A percentile compares a stretch with the other conserved stretches of the same genome.
phyloP scores from a whole-genome alignment of 306 rosid species.

The Cicer pinnatifidum region DNA sequence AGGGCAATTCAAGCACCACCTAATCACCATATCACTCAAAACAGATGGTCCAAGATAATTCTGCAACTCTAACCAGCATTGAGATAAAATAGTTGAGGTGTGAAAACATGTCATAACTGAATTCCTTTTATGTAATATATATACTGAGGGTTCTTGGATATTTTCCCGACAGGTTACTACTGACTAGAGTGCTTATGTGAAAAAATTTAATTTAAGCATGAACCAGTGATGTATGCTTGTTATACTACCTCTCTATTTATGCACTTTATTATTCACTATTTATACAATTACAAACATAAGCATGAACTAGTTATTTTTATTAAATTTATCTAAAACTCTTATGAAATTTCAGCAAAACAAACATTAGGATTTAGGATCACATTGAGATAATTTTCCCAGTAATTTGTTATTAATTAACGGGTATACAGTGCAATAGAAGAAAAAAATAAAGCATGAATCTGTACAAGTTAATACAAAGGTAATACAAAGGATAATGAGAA shows the following conservation, averaged over 20 bases:
- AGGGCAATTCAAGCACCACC: constrained; percentile 26
- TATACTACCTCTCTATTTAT: background rate
- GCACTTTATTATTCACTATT: background rate
- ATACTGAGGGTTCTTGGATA: background rate
- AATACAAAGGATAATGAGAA: background rate
- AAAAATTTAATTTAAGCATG: background rate
- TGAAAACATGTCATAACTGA: constrained; percentile 9
- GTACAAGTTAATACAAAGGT: background rate
- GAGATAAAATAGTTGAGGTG: background rate
- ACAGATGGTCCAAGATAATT: constrained; percentile 20
- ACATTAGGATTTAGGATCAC: background rate
- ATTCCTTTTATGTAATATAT: background rate
- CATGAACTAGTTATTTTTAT: no score
- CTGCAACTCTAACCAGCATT: constrained; percentile 27
- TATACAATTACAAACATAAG: constrained; percentile 19
- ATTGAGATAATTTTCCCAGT: no score
- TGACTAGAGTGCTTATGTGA: background rate
- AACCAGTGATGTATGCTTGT: background rate
- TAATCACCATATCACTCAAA: constrained; percentile 13
- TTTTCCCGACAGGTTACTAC: background rate
- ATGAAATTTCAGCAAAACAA: no score
- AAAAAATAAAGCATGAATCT: constrained; percentile 8
- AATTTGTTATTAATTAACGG: background rate
- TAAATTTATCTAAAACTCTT: no score
- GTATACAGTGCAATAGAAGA: background rate